Percentiles rank a stretch among this genome's conserved stretches.
Evolutionary conservation across 257 asterid genomes (phyloP).

Genomic region (Buddleja alternifolia): DNA sequence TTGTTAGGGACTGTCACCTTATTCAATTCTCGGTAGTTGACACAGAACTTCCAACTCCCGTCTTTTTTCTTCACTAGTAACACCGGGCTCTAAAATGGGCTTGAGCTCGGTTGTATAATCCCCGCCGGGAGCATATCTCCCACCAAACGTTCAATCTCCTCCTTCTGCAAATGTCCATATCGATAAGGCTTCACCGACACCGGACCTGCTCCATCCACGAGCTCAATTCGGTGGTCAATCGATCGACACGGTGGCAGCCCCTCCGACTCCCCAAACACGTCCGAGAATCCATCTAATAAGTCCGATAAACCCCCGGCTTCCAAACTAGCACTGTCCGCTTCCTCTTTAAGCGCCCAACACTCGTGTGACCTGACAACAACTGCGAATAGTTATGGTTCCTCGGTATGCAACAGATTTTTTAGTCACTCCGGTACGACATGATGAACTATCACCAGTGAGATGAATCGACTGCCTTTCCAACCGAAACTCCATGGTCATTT

Average conservation of each 20-base stretch:
- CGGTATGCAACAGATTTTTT: background rate
- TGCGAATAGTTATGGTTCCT: no score
- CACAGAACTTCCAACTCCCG: no score
- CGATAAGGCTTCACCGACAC: background rate
- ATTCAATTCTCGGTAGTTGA: no score
- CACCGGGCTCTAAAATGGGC: constrained; percentile 4
- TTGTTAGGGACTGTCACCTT: no score
- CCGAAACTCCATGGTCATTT: no score
- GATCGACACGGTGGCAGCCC: background rate
- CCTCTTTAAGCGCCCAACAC: no score
- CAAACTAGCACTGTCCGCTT: no score
- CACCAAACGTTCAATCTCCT: background rate
- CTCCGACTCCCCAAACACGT: background rate
- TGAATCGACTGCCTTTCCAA: no score
- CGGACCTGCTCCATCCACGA: background rate
- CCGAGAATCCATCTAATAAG: background rate
- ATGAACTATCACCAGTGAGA: no score
- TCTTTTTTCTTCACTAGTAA: no score
- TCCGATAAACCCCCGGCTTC: background rate
- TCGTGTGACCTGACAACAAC: no score
- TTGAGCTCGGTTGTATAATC: background rate
- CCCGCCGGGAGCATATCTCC: background rate
- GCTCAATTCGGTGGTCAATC: background rate
- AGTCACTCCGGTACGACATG: no score
- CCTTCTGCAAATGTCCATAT: background rate